Evolutionary conservation across 106 monocot species (phyloP).

Genomic region (Platanthera zijinensis): DNA sequence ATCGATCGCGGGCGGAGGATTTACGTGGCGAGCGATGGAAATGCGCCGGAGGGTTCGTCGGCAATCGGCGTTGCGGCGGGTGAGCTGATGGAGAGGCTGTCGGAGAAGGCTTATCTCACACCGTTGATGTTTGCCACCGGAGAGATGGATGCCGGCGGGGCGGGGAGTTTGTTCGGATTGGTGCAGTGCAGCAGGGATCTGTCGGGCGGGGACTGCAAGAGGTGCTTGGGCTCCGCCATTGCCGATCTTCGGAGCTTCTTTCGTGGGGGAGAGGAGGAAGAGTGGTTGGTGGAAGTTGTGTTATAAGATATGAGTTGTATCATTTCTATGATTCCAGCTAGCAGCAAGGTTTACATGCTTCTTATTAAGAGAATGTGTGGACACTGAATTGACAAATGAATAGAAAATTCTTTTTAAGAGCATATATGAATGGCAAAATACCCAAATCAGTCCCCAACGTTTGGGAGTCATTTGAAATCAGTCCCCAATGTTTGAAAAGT

Average conservation of each 20-base stretch:
- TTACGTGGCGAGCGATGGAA: background rate
- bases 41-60: background rate
- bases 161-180: constrained; percentile 23
- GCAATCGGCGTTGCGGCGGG: constrained; percentile 13
- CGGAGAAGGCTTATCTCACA: constrained; percentile 5
- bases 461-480: no score
- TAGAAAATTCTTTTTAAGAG: no score
- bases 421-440: no score
- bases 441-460: no score
- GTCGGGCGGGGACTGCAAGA: constrained; percentile 17
- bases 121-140: constrained; percentile 16
- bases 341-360: background rate
- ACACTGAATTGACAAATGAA: no score
- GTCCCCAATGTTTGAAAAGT: no score
- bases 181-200: constrained; percentile 42
- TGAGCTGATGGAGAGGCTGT: constrained; percentile 22
- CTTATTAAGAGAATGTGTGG: no score
- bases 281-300: constrained; percentile 38
- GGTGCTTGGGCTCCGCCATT: constrained; percentile 28
- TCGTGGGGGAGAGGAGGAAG: constrained; percentile 35
- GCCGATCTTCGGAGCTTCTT: constrained; percentile 20
- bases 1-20: constrained; percentile 11
- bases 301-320: constrained; percentile 39
- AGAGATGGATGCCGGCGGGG: constrained; percentile 4
- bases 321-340: constrained; percentile 26